A percentile compares a stretch with the other conserved stretches of the same genome.
Evolutionary conservation across 495 filamentous ascomycete species (phyloP).

Genomic region (Xylaria palmicola): DNA sequence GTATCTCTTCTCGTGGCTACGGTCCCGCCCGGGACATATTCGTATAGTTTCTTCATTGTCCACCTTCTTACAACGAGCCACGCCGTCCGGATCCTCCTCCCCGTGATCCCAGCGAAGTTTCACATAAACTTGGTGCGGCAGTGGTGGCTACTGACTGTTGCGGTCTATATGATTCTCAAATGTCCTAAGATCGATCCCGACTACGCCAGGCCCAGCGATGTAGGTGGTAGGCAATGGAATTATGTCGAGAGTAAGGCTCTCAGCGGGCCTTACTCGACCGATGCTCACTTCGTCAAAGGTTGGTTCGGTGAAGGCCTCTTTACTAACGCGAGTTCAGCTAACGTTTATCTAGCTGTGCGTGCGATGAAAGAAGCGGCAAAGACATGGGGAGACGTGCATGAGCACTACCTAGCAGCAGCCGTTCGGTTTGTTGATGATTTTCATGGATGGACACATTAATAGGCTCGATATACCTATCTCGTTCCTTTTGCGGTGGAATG

Average conservation of each 20-base stretch:
- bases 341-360: constrained; percentile 54
- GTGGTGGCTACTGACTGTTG: constrained; percentile 84
- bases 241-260: constrained; percentile 70
- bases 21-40: constrained; percentile 54
- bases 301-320: constrained; percentile 13
- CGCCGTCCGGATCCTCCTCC: constrained; percentile 81
- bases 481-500: too few species aligned
- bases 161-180: constrained; percentile 72
- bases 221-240: constrained; percentile 68
- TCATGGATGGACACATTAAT: constrained; percentile 59
- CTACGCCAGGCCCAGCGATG: constrained; percentile 57
- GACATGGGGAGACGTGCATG: constrained; percentile 82
- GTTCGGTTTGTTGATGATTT: constrained; percentile 79
- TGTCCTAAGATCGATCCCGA: constrained; percentile 69
- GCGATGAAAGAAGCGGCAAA: constrained; percentile 69
- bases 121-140: constrained; percentile 72
- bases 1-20: constrained; percentile 67
- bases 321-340: constrained; percentile 8
- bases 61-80: constrained; percentile 83
- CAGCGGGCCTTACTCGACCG: constrained; percentile 60
- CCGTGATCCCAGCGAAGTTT: constrained; percentile 68
- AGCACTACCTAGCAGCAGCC: constrained; percentile 75
- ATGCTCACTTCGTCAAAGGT: constrained; percentile 83
- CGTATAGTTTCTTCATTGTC: constrained; percentile 82
- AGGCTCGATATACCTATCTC: too few species aligned